Evolutionary conservation across 1,139 yeast species (phyloP), one percentile per base, ranked within the genome.

Genomic region (Yamadazyma spencermartinsiae): DNA sequence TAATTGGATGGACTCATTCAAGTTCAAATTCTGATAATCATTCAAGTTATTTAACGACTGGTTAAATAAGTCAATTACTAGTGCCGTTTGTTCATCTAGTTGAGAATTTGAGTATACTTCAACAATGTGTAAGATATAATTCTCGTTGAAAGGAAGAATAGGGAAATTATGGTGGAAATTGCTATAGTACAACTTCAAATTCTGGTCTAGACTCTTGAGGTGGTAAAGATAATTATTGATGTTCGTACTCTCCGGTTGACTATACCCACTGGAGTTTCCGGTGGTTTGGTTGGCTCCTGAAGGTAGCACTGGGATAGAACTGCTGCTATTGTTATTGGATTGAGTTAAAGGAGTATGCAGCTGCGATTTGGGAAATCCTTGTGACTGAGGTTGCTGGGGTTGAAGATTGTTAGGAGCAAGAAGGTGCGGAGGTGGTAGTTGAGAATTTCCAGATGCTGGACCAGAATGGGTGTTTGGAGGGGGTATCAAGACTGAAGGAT

Each of bases 141-240:
- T 57, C 38, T 68, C 70, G 45, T 73, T 69, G 42, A 72, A 59
- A 1, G 86, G 83, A 17, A 83, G 61, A 0, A 82, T 62, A 5
- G 88, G 86, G 52, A 80, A 75, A 19, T 67, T 69, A 1, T 59
- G 52, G 51, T 82, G 88, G 47, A 80, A 69, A 38, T 67, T 72
- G 20, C 68, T 58, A 52, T 80, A 82, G 51, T 82, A 82, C 3
- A 54, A 39, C 20, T 54, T 51, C 25, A 69, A 45, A 41, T 28
- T 28, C 20, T 28, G 31, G n/a, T 28, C 31, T 13, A 28, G 16
- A 5, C 12, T 16, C n/a, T 28, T 28, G 9, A 28, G 20, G 16
- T 28, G 31, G 6, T 16, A 14, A 4, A 16, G 12, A 28, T 16
- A 16, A 16, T 16, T 26, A 26, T 26, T 26, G 15, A 26, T 13